phyloP scores from a whole-genome alignment of 495 filamentous ascomycete species.

The Neurospora sp. region DNA sequence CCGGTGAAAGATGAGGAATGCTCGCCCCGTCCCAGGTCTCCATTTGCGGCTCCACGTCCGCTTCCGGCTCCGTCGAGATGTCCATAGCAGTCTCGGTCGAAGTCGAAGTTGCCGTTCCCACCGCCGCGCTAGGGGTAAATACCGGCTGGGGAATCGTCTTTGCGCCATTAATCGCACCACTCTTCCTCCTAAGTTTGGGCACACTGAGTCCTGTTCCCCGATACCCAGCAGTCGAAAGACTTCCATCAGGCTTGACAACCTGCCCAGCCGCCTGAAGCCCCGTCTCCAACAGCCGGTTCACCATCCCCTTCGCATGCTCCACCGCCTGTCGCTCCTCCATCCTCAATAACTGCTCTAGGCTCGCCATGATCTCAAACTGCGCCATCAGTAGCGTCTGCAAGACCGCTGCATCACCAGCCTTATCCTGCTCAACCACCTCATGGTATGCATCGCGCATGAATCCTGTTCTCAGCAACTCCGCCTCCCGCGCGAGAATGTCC shows the following conservation, averaged over 20 bases:
- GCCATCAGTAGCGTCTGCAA: constrained; percentile 76
- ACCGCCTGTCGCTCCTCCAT: constrained; percentile 79
- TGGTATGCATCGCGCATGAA: constrained; percentile 74
- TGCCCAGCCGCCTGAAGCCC: constrained; percentile 64
- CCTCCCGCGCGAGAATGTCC: constrained; percentile 65
- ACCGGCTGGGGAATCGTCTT: not conserved
- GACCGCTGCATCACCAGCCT: constrained; percentile 61
- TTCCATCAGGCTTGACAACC: constrained; percentile 85
- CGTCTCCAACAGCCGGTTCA: constrained; percentile 65
- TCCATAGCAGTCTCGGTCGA: not conserved
- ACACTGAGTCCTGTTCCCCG: constrained; percentile 40
- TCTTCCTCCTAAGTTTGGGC: not conserved
- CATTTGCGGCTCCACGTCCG: not conserved
- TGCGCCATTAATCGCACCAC: not conserved
- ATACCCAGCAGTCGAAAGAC: constrained; percentile 48
- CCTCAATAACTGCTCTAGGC: constrained; percentile 66
- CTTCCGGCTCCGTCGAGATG: not conserved
- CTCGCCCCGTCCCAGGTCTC: not conserved
- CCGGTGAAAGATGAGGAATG: not conserved
- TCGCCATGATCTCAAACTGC: constrained; percentile 82
- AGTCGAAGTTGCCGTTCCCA: not conserved
- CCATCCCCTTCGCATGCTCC: constrained; percentile 64
- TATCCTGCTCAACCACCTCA: constrained; percentile 76
- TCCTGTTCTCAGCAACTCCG: constrained; percentile 69
- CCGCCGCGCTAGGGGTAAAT: not conserved